Evolutionary conservation across 306 rosid species (phyloP), one percentile per base, ranked within the genome.

Genomic region (Cicer yamashitae): DNA sequence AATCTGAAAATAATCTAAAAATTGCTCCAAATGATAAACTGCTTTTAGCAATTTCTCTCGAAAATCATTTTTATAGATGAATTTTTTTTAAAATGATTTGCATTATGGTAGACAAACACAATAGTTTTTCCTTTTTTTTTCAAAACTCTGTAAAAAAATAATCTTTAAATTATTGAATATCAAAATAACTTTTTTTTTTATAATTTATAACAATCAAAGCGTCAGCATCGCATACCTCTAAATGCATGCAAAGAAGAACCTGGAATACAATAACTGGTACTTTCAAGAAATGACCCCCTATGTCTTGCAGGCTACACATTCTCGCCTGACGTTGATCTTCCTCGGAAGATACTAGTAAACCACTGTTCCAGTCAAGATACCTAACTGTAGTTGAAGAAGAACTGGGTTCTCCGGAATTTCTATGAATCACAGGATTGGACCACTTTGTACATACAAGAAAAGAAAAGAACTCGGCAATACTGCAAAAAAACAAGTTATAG

Each of bases 401-500:
- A 87, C 87, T 82, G 60, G 89, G 86, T 84, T 88, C 97, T 82
- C 98, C 81, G 69, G 90, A 71, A 78, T 78, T 89, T 89, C 91
- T 81, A 83, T 96, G 98, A 87, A 96, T 96, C 68, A 87, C 85
- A 12, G 98, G 97, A 87, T 96, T 96, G 34, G 98, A 92, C 99
- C 99, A 96, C 91, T 96, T 96, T 73, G 99, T 96, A 84, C 99
- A 96, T 75, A 96, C 99, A 83, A 96, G 99, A 75, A 90, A 96
- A 12, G 97, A 86, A 87, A 92, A 96, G 90, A 96, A 89, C 86
- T 92, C 92, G 3, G 99, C 98, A 70, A 96, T 90, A 50, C 99
- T 96, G 96, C 83, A 82, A 40, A 50, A 78, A 10, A 73, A 62
- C 22, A 71, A 41, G 14, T 67, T 51, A 83, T 78, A 61, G 73